Evolutionary conservation across 2,329 filamentous ascomycete genomes (phyloP).

Genomic region (Fusarium sororula): DNA sequence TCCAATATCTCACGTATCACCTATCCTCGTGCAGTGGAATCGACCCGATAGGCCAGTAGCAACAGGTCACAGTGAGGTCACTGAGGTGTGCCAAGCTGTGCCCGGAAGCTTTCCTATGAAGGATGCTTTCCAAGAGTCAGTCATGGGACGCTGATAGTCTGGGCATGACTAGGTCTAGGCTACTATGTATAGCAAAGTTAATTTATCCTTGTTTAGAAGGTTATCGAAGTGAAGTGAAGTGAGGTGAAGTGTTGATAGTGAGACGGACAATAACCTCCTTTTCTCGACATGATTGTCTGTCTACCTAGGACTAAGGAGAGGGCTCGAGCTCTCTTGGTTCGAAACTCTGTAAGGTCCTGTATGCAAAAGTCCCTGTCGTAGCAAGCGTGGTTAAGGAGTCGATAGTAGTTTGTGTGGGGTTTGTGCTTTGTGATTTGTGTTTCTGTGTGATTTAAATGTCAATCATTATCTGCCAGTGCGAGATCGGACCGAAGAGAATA

Average conservation of each 20-base stretch:
- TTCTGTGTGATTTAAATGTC: conserved; percentile 21
- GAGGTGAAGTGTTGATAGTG: neutral
- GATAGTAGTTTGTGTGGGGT: conserved; percentile 15
- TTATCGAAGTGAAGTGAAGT: neutral
- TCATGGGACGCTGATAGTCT: neutral
- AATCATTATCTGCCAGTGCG: conserved; percentile 21
- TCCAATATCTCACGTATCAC: neutral
- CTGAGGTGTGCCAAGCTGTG: neutral
- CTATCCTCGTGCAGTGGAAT: conserved; percentile 1
- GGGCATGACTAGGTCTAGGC: conserved; percentile 6
- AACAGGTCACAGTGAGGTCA: neutral
- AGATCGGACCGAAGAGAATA: conserved; percentile 31
- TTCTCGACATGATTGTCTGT: neutral
- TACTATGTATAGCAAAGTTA: neutral
- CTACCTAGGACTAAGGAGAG: neutral
- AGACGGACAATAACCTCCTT: neutral
- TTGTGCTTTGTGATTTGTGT: conserved; percentile 5
- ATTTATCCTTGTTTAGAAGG: conserved; percentile 4
- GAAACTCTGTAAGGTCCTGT: conserved; percentile 6
- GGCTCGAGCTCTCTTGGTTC: neutral
- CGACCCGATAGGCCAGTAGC: conserved; percentile 7
- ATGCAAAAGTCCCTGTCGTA: neutral
- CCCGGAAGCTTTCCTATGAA: neutral
- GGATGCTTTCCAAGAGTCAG: neutral
- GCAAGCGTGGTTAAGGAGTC: neutral